These are phyloP conservation scores for Pinus tabuliformis DNA, from an alignment of 75 land plant species.

Conservation along the genomic window DNA sequence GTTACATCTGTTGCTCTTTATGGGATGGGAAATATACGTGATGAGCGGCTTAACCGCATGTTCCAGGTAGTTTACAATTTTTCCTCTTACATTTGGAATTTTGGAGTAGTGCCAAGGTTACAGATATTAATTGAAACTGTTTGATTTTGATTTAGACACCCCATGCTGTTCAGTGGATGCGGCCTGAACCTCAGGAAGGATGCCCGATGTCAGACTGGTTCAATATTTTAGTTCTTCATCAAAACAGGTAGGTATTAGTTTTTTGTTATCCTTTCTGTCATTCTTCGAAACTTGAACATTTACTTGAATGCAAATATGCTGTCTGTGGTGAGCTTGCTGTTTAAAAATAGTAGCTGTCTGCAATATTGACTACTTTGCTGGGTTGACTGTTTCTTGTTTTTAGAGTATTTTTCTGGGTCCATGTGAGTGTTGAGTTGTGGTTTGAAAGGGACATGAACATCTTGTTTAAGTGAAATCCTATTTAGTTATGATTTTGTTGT, in stretches of 20 bases:
- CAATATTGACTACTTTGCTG: not conserved
- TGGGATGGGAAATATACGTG: conserved; percentile 97
- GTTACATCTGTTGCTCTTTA: conserved; percentile 88
- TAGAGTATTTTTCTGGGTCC: not conserved
- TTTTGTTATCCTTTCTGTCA: not conserved
- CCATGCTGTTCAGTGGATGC: conserved; percentile 96
- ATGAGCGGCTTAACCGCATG: conserved; percentile 97
- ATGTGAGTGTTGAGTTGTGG: not conserved
- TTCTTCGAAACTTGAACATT: not conserved
- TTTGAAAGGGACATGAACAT: not conserved
- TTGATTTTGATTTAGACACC: conserved; percentile 63
- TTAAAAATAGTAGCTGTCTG: not conserved
- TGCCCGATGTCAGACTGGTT: conserved; percentile 89
- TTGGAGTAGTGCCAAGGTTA: not conserved
- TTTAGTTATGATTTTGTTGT: not conserved
- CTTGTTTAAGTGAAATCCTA: not conserved
- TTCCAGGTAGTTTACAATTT: conserved; percentile 69
- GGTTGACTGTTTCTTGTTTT: not conserved
- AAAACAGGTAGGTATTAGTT: conserved; percentile 66
- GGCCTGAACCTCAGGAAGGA: conserved; percentile 83
- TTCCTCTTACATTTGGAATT: not conserved
- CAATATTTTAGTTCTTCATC: conserved; percentile 95
- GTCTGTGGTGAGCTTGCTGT: not conserved
- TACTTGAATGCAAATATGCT: not conserved
- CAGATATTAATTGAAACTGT: not conserved